Base-by-base conservation (phyloP, 495 filamentous ascomycete genomes). In the Letharia lupina region DNA sequence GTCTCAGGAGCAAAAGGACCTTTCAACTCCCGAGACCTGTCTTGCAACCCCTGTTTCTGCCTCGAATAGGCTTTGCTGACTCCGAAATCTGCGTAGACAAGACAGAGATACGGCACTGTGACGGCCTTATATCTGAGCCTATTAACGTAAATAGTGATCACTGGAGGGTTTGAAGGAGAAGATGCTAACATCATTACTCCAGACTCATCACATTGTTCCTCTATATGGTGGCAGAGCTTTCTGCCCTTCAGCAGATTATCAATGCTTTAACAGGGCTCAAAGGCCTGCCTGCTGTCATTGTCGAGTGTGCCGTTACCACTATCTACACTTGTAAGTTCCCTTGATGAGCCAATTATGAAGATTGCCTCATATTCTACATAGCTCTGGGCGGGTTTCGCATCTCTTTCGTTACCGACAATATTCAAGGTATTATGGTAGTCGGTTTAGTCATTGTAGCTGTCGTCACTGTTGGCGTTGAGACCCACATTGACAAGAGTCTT, bases 191-290 rank as follows among this genome's bases (percentile, higher is more conserved):
- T 13, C 18, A 16, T 40, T 18, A 18, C 16, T 35, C 11, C 57
- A 82, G 80, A 10, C 68, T 90, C n/a, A 83, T 88, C 54, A 91
- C 89, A 3, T 79, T 91, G 65, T 91, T 91, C 70, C 72, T 91
- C 41, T 91, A 91, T 78, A 91, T 91, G 89, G 85, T 91, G 10
- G 85, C 89, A 13, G 89, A 91, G 73, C 78, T 91, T 54, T 89
- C 87, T 40, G 84, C 87, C 12, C 74, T 91, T 31, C 86, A 89
- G 61, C 89, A 91, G 71, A 89, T 91, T 60, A 77, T 91, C 69
- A 84, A 74, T 61, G 78, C 83, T n/a, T 73, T 91, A 69, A 90
- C 89, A 4, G 89, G 89, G 16, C 76, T 91, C 64, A 77, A 91
- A 66, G 85, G 86, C 6, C 77, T 91, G n/a, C 87, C 89, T 13